Base-by-base conservation (phyloP, 1,284 basidiomycete genomes). In the Moniliophthora roreri region DNA sequence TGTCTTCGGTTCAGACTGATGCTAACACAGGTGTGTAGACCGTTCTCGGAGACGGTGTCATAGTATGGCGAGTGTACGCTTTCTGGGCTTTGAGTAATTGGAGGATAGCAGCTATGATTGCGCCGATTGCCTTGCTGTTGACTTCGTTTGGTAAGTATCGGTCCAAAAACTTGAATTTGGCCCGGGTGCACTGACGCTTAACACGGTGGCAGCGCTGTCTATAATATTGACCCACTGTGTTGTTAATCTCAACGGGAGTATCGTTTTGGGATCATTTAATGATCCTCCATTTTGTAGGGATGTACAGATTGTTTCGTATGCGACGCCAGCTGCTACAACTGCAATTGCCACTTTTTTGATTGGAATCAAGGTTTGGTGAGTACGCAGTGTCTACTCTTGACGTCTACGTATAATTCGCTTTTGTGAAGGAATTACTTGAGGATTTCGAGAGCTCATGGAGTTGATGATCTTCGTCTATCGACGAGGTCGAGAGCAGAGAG, bases 191-290 rank as follows among this genome's bases (percentile, higher is more conserved):
- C 6, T 32, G n/a, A n/a, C n/a, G n/a, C n/a, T 11, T 18, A 8
- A 18, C 13, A 11, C 9, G 18, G 7, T 8, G 11, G n/a, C 10
- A 41, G 40, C n/a, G 4, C 21, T 11, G 18, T 20, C 21, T 5
- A 41, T 41, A 18, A 41, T 54, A 39, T 41, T 54, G 37, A 54
- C 36, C 13, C 50, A 50, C 23, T 54, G 52, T 28, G 48, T 50
- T 37, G 52, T 21, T 7, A n/a, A n/a, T 5, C 7, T 47, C 7
- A 48, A 37, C 9, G 35, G 48, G 2, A 38, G 40, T 8, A 54
- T 54, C 26, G 48, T 50, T 24, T 23, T 50, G 10, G 52, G 52
- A 15, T 13, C 32, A 15, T 50, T 50, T 37, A 28, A n/a, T 4
- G 26, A 35, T 6, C 52, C 52, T 9, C 21, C 34, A n/a, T 54